These are phyloP conservation scores for Sclerotinia borealis DNA, from an alignment of 2,329 filamentous ascomycete species.

Conservation along the genomic window DNA sequence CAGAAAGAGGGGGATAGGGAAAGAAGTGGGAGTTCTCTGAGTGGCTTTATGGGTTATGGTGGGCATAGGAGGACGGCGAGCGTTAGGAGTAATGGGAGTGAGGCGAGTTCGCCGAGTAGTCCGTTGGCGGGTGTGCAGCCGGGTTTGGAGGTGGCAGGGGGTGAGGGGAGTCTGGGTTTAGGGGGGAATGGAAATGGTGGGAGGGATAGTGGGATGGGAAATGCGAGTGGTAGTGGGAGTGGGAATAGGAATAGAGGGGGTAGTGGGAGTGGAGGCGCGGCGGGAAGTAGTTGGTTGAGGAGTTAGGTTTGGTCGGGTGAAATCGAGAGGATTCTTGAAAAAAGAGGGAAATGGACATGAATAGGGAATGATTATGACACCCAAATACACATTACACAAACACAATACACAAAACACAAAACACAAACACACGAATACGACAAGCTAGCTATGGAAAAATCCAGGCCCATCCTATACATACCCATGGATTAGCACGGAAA, in stretches of 20 bases:
- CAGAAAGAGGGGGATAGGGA: background rate
- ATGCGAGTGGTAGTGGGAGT: constrained; percentile 31
- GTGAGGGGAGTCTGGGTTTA: constrained; percentile 38
- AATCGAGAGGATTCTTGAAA: too few relatives aligned
- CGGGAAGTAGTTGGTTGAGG: constrained; percentile 44
- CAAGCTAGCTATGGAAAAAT: too few relatives aligned
- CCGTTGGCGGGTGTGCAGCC: background rate
- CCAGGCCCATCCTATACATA: too few relatives aligned
- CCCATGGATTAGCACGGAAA: too few relatives aligned
- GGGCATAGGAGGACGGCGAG: constrained; percentile 8
- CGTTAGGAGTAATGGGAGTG: constrained; percentile 10
- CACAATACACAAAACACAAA: too few relatives aligned
- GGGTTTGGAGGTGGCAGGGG: constrained; percentile 38
- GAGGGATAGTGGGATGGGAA: background rate
- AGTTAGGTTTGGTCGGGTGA: constrained; percentile 35
- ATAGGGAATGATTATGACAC: too few relatives aligned
- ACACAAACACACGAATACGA: too few relatives aligned
- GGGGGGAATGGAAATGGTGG: constrained; percentile 41
- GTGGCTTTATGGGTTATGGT: constrained; percentile 7
- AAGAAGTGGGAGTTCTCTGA: background rate
- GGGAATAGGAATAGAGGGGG: constrained; percentile 28
- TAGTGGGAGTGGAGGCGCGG: constrained; percentile 43
- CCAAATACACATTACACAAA: too few relatives aligned
- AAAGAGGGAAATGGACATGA: background rate
- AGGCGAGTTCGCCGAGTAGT: constrained; percentile 3